Evolutionary conservation across 2,329 filamentous ascomycete species (phyloP).

Genomic region (Trichophyton schoenleinii): DNA sequence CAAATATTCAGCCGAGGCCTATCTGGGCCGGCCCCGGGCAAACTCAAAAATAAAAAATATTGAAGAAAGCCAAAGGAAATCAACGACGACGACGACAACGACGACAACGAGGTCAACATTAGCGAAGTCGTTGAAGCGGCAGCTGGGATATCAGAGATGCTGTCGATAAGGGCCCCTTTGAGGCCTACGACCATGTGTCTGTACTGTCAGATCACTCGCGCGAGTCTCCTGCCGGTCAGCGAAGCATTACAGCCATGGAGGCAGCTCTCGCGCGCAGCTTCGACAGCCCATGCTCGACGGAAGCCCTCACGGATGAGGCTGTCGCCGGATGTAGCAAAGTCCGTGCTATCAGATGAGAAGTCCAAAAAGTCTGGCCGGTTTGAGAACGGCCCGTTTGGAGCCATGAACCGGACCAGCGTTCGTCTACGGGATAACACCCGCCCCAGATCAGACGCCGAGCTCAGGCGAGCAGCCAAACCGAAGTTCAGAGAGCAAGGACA

Average conservation of each 20-base stretch:
- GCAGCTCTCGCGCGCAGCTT: not conserved
- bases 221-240: not conserved
- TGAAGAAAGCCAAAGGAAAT: not conserved
- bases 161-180: not conserved
- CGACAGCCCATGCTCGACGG: conserved; percentile 16
- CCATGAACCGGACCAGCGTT: conserved; percentile 44
- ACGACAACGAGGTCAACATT: not conserved
- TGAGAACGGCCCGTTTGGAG: conserved; percentile 44
- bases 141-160: not conserved
- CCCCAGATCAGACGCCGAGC: conserved; percentile 29
- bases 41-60: not conserved
- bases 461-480: conserved; percentile 27
- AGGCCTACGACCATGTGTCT: conserved; percentile 20
- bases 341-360: conserved; percentile 13
- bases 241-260: not conserved
- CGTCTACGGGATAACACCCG: conserved; percentile 25
- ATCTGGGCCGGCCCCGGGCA: not conserved
- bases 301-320: conserved; percentile 28
- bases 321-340: conserved; percentile 28
- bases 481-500: conserved; percentile 21
- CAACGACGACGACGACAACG: no score
- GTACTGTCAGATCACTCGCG: conserved; percentile 21
- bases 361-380: conserved; percentile 29
- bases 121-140: not conserved
- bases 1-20: not conserved